Evolutionary conservation across 2,329 filamentous ascomycete genomes (phyloP).

Genomic region (Cyclaneusma minus): DNA sequence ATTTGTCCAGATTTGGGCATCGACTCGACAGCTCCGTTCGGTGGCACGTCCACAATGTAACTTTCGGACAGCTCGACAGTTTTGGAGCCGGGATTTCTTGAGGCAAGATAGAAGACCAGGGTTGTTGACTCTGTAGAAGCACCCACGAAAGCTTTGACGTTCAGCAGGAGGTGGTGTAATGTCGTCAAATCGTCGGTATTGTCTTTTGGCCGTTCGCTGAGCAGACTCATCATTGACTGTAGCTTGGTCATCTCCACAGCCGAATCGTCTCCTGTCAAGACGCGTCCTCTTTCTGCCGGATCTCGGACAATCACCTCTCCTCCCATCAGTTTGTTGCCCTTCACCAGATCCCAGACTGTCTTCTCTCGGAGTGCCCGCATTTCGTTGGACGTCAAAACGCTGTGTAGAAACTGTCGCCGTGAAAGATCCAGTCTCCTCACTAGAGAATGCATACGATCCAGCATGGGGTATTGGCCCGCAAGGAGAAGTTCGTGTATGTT

Average conservation of each 20-base stretch:
- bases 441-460: conserved; percentile 69
- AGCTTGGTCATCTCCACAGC: conserved; percentile 80
- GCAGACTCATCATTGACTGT: conserved; percentile 89
- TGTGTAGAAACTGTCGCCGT: conserved; percentile 80
- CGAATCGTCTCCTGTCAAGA: conserved; percentile 84
- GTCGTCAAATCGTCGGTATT: conserved; percentile 52
- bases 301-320: conserved; percentile 93
- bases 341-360: conserved; percentile 90
- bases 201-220: conserved; percentile 64
- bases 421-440: conserved; percentile 73
- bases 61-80: conserved; percentile 64
- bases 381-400: conserved; percentile 79
- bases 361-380: conserved; percentile 67
- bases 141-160: conserved; percentile 69
- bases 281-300: conserved; percentile 64
- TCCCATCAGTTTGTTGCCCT: conserved; percentile 84
- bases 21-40: conserved; percentile 54
- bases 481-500: conserved; percentile 87
- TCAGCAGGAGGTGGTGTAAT: conserved; percentile 69
- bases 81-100: conserved; percentile 47
- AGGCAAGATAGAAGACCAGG: conserved; percentile 63
- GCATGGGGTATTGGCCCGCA: conserved; percentile 60
- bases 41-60: conserved; percentile 63
- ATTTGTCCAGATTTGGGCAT: conserved; percentile 51
- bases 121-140: conserved; percentile 61